Evolutionary conservation across 73 alveolate species (phyloP).

Genomic region (Paramecium caudatum): DNA sequence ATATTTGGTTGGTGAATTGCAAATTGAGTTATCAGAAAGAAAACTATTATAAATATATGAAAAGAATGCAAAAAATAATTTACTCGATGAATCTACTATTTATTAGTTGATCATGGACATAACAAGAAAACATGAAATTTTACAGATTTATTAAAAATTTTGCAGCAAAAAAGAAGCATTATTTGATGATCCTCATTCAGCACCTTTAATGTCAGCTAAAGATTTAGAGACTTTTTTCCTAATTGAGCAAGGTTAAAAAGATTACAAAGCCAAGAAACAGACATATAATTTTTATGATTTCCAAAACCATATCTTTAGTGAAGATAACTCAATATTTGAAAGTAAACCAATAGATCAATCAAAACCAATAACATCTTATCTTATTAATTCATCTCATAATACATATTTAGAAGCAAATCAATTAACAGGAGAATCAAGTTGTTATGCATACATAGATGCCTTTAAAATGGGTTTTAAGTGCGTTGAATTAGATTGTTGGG

Average conservation of each 20-base stretch:
- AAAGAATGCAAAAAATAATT: not conserved
- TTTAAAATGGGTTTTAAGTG: slow-evolving; percentile 92
- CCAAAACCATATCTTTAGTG: not conserved
- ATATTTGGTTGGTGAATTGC: slow-evolving; percentile 85
- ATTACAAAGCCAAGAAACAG: not conserved
- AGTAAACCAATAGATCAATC: slow-evolving; percentile 78
- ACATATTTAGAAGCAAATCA: slow-evolving; percentile 95
- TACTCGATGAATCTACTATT: slow-evolving; percentile 33
- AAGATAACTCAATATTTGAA: not conserved
- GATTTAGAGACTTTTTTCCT: slow-evolving; percentile 54
- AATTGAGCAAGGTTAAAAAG: slow-evolving; percentile 12
- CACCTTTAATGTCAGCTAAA: slow-evolving; percentile 79
- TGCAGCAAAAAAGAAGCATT: slow-evolving; percentile 50
- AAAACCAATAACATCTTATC: slow-evolving; percentile 89
- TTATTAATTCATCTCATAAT: slow-evolving; percentile 93
- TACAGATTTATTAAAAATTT: slow-evolving; percentile 30
- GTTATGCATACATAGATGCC: slow-evolving; percentile 90
- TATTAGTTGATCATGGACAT: slow-evolving; percentile 40
- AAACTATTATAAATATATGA: slow-evolving; percentile 25
- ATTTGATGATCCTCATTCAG: slow-evolving; percentile 34
- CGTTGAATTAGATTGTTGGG: slow-evolving; percentile 96
- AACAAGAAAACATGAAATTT: slow-evolving; percentile 43
- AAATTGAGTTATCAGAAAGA: slow-evolving; percentile 82
- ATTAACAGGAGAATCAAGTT: slow-evolving; percentile 91
- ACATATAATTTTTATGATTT: slow-evolving; percentile 56